Percentiles rank a stretch among this genome's conserved stretches.
These are phyloP conservation scores for Populus tomentosa DNA, from an alignment of 441 rosid species.

Conservation along the genomic window DNA sequence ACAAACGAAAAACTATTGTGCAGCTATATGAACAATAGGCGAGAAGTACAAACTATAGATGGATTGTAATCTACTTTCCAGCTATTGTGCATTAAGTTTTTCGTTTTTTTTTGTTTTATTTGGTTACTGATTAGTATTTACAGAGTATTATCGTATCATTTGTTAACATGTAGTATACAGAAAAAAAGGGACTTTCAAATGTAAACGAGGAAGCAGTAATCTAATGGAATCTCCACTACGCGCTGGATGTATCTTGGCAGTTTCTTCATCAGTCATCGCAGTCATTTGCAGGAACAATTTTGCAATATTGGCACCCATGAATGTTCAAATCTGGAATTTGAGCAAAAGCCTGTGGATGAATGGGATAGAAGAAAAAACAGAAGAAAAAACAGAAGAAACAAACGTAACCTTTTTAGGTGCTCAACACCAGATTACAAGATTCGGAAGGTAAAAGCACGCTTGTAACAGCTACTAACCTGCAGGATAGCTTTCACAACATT, in stretches of 20 bases:
- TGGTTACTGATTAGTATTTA: no score
- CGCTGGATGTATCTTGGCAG: conserved; percentile 60
- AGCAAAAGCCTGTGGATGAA: conserved; percentile 60
- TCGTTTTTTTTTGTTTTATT: no score
- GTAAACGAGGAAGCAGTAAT: conserved; percentile 65
- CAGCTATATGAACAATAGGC: no score
- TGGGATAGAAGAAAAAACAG: neutral
- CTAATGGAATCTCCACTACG: conserved; percentile 61
- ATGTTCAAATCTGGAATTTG: conserved; percentile 70
- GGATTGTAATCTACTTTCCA: no score
- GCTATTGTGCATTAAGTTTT: no score
- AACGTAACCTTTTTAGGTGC: neutral
- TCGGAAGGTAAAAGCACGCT: neutral
- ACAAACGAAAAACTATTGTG: no score
- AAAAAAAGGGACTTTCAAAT: conserved; percentile 13
- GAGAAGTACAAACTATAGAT: no score
- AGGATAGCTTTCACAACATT: conserved; percentile 86
- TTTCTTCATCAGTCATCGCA: conserved; percentile 82
- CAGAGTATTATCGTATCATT: no score
- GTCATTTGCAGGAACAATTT: conserved; percentile 84
- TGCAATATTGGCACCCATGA: conserved; percentile 95
- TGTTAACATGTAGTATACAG: no score
- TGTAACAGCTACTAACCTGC: conserved; percentile 48
- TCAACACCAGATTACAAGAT: neutral
- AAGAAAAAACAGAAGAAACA: conserved; percentile 1